These are phyloP conservation scores for Hondaea fermentalgiana DNA, from an alignment of 108 stramenopile genomes.

Conservation along the genomic window DNA sequence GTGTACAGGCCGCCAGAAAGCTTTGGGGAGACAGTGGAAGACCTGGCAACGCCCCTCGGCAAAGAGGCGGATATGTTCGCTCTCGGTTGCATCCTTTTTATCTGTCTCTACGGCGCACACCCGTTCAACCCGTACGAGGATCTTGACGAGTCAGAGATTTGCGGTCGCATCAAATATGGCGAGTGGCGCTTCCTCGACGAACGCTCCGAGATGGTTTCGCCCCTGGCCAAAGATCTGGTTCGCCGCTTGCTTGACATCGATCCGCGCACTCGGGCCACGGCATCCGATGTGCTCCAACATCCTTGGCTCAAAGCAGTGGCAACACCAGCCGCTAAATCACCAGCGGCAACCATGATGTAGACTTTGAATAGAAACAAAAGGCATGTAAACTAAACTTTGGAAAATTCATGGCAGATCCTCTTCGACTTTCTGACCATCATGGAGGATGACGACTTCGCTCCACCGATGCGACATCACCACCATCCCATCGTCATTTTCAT, in stretches of 20 bases:
- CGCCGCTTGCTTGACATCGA: neutral
- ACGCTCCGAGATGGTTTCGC: neutral
- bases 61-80: neutral
- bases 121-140: neutral
- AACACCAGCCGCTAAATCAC: neutral
- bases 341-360: too few species aligned
- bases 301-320: neutral
- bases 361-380: too few species aligned
- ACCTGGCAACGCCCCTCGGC: neutral
- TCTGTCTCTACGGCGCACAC: constrained; percentile 10
- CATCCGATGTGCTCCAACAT: neutral
- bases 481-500: too few species aligned
- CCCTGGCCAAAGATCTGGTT: neutral
- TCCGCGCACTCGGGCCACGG: neutral
- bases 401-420: too few species aligned
- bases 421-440: too few species aligned
- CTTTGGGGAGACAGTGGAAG: neutral
- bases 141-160: neutral
- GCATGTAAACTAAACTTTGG: too few species aligned
- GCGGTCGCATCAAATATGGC: neutral
- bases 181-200: neutral
- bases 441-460: too few species aligned
- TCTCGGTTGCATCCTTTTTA: neutral
- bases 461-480: too few species aligned
- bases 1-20: neutral